phyloP scores from a whole-genome alignment of 2,329 filamentous ascomycete genomes.

The Penicillium occitanis region DNA sequence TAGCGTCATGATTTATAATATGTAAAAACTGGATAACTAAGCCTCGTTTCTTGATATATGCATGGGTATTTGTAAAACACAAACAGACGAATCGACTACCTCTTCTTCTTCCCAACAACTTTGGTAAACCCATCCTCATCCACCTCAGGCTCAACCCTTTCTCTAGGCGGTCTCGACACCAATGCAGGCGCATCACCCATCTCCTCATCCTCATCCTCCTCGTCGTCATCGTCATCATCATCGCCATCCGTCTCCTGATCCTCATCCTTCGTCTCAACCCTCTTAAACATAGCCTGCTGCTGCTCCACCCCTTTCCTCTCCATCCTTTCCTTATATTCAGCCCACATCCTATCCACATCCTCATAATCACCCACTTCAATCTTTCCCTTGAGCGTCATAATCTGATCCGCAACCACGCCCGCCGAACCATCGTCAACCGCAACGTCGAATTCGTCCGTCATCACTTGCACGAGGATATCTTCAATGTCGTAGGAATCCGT shows the following conservation, averaged over 20 bases:
- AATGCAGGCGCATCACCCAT: constrained; percentile 69
- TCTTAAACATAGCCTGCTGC: constrained; percentile 34
- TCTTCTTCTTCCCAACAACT: constrained; percentile 68
- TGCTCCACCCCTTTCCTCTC: constrained; percentile 37
- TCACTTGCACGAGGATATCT: constrained; percentile 79
- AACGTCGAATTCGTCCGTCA: constrained; percentile 94
- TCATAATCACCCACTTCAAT: constrained; percentile 57
- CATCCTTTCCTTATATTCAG: constrained; percentile 41
- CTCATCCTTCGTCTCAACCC: constrained; percentile 47
- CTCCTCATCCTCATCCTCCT: constrained; percentile 60
- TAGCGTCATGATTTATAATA: neutral
- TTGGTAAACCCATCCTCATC: constrained; percentile 81
- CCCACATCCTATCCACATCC: constrained; percentile 62
- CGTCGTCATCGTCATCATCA: constrained; percentile 59
- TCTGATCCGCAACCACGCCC: constrained; percentile 68
- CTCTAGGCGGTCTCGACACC: constrained; percentile 54
- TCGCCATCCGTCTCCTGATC: constrained; percentile 59
- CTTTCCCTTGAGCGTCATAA: constrained; percentile 65
- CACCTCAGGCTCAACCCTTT: constrained; percentile 68
- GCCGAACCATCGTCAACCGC: constrained; percentile 87
- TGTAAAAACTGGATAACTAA: neutral
- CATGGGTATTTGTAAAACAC: constrained; percentile 3
- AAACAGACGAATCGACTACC: constrained; percentile 29
- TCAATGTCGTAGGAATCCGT: constrained; percentile 80
- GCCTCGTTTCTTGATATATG: neutral